phyloP scores from a whole-genome alignment of 768 basidiomycete genomes.

The Phaeotremella skinneri region DNA sequence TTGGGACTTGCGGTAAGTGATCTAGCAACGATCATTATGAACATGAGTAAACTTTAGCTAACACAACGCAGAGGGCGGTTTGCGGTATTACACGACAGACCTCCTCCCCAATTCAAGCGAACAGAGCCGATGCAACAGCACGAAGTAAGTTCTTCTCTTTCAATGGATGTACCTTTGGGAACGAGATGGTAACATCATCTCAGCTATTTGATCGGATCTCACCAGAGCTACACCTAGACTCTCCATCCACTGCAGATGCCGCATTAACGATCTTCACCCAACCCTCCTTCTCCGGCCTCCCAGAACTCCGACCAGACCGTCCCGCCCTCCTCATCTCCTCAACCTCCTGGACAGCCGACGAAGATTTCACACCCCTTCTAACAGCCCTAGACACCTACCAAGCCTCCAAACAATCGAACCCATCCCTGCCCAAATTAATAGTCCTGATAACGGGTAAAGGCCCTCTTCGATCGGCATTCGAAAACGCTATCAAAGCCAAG shows the following conservation, averaged over 20 bases:
- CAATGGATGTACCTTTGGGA: background rate
- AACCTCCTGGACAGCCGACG: constrained; percentile 97
- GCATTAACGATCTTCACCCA: constrained; percentile 59
- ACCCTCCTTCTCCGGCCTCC: constrained; percentile 58
- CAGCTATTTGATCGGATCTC: constrained; percentile 55
- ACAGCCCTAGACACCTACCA: constrained; percentile 73
- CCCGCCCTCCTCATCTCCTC: constrained; percentile 85
- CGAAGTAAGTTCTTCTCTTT: constrained; percentile 58
- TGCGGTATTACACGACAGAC: constrained; percentile 81
- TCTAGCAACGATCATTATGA: background rate
- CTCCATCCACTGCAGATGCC: constrained; percentile 55
- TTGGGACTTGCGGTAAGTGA: constrained; percentile 72
- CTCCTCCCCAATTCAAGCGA: constrained; percentile 77
- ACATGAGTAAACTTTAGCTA: background rate
- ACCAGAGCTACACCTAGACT: constrained; percentile 50
- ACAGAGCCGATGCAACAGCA: constrained; percentile 70
- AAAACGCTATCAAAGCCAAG: constrained; percentile 60
- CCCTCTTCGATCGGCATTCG: constrained; percentile 69
- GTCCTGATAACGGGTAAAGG: constrained; percentile 90
- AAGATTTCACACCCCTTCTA: constrained; percentile 84
- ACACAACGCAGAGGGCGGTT: constrained; percentile 64
- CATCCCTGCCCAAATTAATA: constrained; percentile 67
- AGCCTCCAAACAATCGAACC: constrained; percentile 53
- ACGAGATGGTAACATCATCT: constrained; percentile 4
- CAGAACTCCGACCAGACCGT: constrained; percentile 65